These are phyloP conservation scores for Albugo candida DNA, from an alignment of 352 stramenopile species.

Conservation along the genomic window DNA sequence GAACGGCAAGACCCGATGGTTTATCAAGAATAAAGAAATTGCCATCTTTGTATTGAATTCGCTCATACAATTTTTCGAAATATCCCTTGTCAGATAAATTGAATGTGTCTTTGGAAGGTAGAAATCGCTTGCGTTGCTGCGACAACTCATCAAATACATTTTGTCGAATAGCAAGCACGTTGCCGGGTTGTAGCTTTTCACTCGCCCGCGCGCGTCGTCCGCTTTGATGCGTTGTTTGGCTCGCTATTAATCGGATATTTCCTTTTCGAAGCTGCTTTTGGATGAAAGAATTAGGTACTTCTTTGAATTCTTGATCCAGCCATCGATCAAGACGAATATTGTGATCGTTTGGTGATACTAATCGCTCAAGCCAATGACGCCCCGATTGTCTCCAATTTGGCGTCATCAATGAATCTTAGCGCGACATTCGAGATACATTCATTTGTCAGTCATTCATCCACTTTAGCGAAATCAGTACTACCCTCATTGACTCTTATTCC, in stretches of 20 bases:
- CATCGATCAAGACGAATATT: conserved; percentile 52
- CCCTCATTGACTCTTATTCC: no score
- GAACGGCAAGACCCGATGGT: conserved; percentile 39
- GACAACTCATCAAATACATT: conserved; percentile 19
- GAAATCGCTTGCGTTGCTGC: conserved; percentile 1
- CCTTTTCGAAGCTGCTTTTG: conserved; percentile 43
- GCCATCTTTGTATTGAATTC: conserved; percentile 25
- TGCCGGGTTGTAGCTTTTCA: conserved; percentile 18
- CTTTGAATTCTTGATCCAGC: conserved; percentile 30
- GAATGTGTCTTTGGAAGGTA: background rate
- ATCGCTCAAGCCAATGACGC: conserved; percentile 21
- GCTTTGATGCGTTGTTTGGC: background rate
- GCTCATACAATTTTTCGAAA: conserved; percentile 12
- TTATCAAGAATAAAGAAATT: conserved; percentile 56
- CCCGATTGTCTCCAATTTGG: background rate
- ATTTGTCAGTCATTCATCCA: no score
- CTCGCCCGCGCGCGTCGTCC: conserved; percentile 11
- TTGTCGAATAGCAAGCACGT: conserved; percentile 28
- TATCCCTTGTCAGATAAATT: background rate
- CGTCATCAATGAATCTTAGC: no score
- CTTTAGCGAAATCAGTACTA: no score
- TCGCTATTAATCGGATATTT: conserved; percentile 28
- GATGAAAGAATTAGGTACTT: conserved; percentile 28
- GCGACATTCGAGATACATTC: no score
- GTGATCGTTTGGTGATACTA: conserved; percentile 20